Conservation (phyloP, 768 basidiomycete genomes). For the Sistotremastrum niveocremeum region DNA sequence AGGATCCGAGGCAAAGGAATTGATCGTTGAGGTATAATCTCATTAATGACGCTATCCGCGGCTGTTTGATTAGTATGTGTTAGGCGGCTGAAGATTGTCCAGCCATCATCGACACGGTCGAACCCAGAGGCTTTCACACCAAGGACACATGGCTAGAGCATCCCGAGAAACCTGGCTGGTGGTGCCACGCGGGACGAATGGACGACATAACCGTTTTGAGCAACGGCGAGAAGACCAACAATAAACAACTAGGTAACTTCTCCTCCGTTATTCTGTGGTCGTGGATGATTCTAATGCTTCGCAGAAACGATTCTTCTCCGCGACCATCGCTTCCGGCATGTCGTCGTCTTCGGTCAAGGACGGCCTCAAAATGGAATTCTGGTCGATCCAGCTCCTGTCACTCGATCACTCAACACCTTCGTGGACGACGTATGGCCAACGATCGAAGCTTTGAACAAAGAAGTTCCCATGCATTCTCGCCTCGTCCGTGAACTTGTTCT, state of each 20-base stretch:
- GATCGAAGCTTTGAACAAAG: slow-evolving; percentile 12
- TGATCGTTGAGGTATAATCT: slow-evolving; percentile 12
- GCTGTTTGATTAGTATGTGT: too few relatives aligned
- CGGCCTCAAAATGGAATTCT: slow-evolving; percentile 14
- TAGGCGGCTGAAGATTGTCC: slow-evolving; percentile 10
- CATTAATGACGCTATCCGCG: not conserved
- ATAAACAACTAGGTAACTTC: slow-evolving; percentile 14
- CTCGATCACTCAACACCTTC: slow-evolving; percentile 2
- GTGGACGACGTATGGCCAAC: slow-evolving; percentile 12
- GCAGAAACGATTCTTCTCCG: slow-evolving; percentile 12
- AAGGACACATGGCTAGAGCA: slow-evolving; percentile 12
- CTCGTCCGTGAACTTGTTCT: slow-evolving; percentile 15
- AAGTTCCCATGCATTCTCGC: slow-evolving; percentile 16
- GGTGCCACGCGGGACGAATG: slow-evolving; percentile 10
- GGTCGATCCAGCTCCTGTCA: slow-evolving; percentile 1
- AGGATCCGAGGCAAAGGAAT: slow-evolving; percentile 3
- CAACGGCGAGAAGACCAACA: slow-evolving; percentile 19
- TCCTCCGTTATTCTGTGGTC: too few relatives aligned
- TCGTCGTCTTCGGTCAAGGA: slow-evolving; percentile 14
- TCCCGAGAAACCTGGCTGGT: slow-evolving; percentile 10
- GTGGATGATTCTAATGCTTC: not conserved
- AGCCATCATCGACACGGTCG: slow-evolving; percentile 8
- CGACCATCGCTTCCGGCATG: slow-evolving; percentile 10
- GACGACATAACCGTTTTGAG: slow-evolving; percentile 15
- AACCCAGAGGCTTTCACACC: slow-evolving; percentile 12